These are phyloP conservation scores for Dunaliella sp. DNA, from an alignment of 139 green algal species.

Conservation along the genomic window DNA sequence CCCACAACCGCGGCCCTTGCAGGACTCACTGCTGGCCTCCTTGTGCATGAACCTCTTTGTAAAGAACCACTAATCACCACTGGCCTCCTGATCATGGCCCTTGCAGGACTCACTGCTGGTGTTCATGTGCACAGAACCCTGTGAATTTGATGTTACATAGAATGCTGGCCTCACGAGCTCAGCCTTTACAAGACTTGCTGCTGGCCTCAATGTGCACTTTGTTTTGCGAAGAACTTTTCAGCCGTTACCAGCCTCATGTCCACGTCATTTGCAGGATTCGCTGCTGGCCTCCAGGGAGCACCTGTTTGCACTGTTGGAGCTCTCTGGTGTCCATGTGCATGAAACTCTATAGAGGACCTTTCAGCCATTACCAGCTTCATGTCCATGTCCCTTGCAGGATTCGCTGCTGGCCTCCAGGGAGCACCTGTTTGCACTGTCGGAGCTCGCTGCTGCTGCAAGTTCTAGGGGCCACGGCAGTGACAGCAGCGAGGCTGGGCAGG, in stretches of 20 bases:
- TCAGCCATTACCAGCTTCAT: background rate
- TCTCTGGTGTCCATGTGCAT: conserved; percentile 1
- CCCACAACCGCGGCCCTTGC: too few relatives aligned
- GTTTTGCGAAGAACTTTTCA: background rate
- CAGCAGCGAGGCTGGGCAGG: conserved; percentile 4
- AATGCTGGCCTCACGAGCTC: too few relatives aligned
- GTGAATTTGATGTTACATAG: too few relatives aligned
- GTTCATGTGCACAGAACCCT: too few relatives aligned
- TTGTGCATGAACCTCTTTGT: too few relatives aligned
- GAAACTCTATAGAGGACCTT: background rate
- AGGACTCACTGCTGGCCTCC: conserved; percentile 47
- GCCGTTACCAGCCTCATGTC: background rate
- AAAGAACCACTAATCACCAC: background rate
- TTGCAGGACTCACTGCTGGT: conserved; percentile 43
- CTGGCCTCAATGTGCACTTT: too few relatives aligned
- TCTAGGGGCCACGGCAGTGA: background rate
- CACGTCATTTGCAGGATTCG: conserved; percentile 17
- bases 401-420: conserved; percentile 48
- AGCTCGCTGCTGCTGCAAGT: conserved; percentile 5
- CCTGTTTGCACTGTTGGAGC: conserved; percentile 35
- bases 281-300: conserved; percentile 48
- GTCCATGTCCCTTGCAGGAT: conserved; percentile 12
- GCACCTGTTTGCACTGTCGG: conserved; percentile 39
- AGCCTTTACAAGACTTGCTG: too few relatives aligned
- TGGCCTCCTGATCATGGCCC: background rate